phyloP scores from a whole-genome alignment of 2,329 filamentous ascomycete species.

The Xylariaceae sp. region DNA sequence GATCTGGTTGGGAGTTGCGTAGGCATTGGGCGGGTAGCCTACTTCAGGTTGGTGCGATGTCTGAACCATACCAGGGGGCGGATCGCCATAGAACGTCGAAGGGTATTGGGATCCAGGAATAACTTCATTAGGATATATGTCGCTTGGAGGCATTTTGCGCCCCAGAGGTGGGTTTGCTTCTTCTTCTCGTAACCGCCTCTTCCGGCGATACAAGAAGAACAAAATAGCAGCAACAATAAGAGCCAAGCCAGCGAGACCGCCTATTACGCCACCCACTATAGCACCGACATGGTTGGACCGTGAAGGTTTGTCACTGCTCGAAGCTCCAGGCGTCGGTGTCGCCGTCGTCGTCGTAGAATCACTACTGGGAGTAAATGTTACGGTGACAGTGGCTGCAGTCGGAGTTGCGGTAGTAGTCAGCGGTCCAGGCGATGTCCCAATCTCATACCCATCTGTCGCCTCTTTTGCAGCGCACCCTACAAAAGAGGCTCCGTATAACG shows the following conservation, averaged over 20 bases:
- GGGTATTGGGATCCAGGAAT: slow-evolving; percentile 27
- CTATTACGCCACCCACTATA: slow-evolving; percentile 29
- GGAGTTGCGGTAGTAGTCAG: slow-evolving; percentile 13
- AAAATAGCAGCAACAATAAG: slow-evolving; percentile 25
- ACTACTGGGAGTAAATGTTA: slow-evolving; percentile 10
- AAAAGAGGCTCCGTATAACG: slow-evolving; percentile 26
- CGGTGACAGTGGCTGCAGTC: slow-evolving; percentile 21
- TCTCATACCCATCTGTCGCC: slow-evolving; percentile 19
- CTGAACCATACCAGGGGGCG: slow-evolving; percentile 28
- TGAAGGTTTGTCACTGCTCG: slow-evolving; percentile 4
- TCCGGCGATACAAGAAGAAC: slow-evolving; percentile 24
- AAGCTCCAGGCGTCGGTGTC: not conserved
- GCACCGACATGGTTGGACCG: slow-evolving; percentile 22
- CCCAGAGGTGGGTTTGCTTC: slow-evolving; percentile 11
- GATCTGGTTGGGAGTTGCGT: slow-evolving; percentile 11
- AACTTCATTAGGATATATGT: slow-evolving; percentile 23
- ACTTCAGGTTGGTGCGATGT: slow-evolving; percentile 16
- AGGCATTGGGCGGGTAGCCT: slow-evolving; percentile 13
- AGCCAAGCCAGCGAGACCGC: slow-evolving; percentile 26
- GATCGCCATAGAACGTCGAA: slow-evolving; percentile 29
- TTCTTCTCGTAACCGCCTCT: slow-evolving; percentile 11
- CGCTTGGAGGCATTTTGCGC: slow-evolving; percentile 18
- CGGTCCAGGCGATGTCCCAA: slow-evolving; percentile 20
- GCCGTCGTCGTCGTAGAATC: slow-evolving; percentile 18
- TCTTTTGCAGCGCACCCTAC: slow-evolving; percentile 26